Percentiles rank a stretch among this genome's conserved stretches.
Evolutionary conservation across 371 early-diverging fungal genomes (phyloP).

Genomic region (Lichtheimia hyalospora): DNA sequence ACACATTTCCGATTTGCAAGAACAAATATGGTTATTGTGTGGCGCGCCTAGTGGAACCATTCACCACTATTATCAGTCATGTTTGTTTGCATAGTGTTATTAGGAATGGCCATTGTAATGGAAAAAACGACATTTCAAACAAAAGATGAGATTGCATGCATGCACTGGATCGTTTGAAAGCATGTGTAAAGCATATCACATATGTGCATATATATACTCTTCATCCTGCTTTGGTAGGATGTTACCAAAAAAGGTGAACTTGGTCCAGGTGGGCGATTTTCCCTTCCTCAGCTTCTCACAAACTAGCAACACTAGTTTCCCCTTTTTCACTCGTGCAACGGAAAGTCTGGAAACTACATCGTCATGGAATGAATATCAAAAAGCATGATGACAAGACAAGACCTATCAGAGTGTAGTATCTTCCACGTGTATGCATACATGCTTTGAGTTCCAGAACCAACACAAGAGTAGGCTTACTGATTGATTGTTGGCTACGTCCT

Average conservation of each 20-base stretch:
- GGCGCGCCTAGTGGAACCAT: neutral
- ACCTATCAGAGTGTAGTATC: too few relatives aligned
- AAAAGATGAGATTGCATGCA: neutral
- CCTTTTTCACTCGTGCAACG: neutral
- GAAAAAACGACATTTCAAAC: too few relatives aligned
- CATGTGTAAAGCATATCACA: neutral
- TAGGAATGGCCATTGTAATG: too few relatives aligned
- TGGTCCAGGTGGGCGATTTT: conserved; percentile 7
- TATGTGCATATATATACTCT: neutral
- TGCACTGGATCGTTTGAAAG: neutral
- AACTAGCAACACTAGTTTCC: neutral
- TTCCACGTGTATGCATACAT: too few relatives aligned
- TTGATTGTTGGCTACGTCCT: too few relatives aligned
- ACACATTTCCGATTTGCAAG: too few relatives aligned
- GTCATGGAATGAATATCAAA: too few relatives aligned
- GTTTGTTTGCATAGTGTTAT: neutral
- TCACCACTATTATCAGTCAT: neutral
- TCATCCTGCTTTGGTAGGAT: neutral
- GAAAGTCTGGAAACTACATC: neutral
- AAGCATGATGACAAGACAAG: too few relatives aligned
- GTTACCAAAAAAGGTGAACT: conserved; percentile 2
- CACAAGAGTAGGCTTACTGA: too few relatives aligned
- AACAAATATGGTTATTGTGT: too few relatives aligned
- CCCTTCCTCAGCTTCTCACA: conserved; percentile 9
- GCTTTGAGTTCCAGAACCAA: too few relatives aligned